A percentile compares a stretch with the other conserved stretches of the same genome.
These are phyloP conservation scores for Leccinum broughii DNA, from an alignment of 768 basidiomycete genomes.

Conservation along the genomic window DNA sequence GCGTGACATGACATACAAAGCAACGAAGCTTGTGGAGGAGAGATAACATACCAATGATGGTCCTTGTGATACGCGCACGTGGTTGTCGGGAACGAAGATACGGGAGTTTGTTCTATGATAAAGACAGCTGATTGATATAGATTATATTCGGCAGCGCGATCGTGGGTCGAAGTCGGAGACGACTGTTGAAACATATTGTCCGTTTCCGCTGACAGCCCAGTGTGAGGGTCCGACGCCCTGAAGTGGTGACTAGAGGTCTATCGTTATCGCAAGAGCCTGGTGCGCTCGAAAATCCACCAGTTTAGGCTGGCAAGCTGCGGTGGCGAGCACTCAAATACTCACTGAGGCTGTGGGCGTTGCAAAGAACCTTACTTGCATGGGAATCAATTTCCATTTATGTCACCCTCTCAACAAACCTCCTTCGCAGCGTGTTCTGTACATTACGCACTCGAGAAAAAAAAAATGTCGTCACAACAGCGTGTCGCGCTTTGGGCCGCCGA, in stretches of 20 bases:
- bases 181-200: too few species aligned
- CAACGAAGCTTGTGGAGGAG: background rate
- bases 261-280: background rate
- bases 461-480: slow-evolving; percentile 61
- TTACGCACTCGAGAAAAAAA: background rate
- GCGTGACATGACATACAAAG: background rate
- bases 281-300: too few species aligned
- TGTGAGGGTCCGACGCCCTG: background rate
- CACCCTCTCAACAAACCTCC: background rate
- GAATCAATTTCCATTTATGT: background rate
- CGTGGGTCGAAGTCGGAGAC: background rate
- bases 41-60: background rate
- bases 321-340: background rate
- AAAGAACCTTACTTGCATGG: background rate
- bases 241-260: too few species aligned
- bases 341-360: too few species aligned
- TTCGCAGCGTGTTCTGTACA: background rate
- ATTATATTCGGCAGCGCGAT: background rate
- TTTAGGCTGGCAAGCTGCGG: too few species aligned
- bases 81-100: background rate
- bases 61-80: background rate
- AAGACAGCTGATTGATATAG: background rate
- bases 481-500: slow-evolving; percentile 76
- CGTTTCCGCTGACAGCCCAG: background rate
- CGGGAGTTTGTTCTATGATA: background rate